phyloP scores from a whole-genome alignment of 2,329 filamentous ascomycete species.

The Fusarium anthophilum region DNA sequence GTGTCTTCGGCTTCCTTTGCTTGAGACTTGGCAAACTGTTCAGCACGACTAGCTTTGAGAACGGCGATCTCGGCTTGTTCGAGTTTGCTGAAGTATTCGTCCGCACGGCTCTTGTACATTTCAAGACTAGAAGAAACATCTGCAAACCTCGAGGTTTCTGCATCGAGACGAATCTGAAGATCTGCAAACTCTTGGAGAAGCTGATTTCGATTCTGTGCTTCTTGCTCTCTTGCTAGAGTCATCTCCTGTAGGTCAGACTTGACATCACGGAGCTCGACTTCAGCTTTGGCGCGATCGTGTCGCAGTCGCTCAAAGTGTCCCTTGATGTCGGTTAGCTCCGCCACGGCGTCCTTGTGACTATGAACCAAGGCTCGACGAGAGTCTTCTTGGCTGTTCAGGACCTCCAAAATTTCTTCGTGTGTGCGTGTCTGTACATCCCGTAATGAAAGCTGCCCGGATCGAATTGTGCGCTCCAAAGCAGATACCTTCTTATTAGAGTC shows the following conservation, averaged over 20 bases:
- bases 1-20: slow-evolving; percentile 91
- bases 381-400: slow-evolving; percentile 93
- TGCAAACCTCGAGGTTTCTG: slow-evolving; percentile 83
- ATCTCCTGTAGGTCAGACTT: slow-evolving; percentile 87
- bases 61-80: slow-evolving; percentile 97
- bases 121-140: slow-evolving; percentile 86
- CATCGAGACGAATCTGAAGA: slow-evolving; percentile 90
- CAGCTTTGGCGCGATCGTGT: slow-evolving; percentile 79
- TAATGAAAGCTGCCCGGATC: slow-evolving; percentile 85
- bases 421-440: slow-evolving; percentile 93
- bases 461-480: slow-evolving; percentile 84
- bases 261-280: slow-evolving; percentile 87
- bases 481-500: slow-evolving; percentile 94
- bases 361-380: slow-evolving; percentile 83
- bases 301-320: slow-evolving; percentile 87
- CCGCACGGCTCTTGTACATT: slow-evolving; percentile 89
- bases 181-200: slow-evolving; percentile 93
- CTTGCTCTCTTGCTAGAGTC: slow-evolving; percentile 81
- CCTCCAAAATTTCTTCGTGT: slow-evolving; percentile 91
- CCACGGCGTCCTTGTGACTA: slow-evolving; percentile 84
- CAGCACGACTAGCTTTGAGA: slow-evolving; percentile 88
- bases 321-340: slow-evolving; percentile 88
- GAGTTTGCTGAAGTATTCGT: slow-evolving; percentile 97
- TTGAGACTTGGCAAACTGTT: slow-evolving; percentile 93
- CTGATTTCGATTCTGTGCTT: slow-evolving; percentile 86